Base-by-base conservation (phyloP, 768 basidiomycete genomes). In the Hysterangium stoloniferum region DNA sequence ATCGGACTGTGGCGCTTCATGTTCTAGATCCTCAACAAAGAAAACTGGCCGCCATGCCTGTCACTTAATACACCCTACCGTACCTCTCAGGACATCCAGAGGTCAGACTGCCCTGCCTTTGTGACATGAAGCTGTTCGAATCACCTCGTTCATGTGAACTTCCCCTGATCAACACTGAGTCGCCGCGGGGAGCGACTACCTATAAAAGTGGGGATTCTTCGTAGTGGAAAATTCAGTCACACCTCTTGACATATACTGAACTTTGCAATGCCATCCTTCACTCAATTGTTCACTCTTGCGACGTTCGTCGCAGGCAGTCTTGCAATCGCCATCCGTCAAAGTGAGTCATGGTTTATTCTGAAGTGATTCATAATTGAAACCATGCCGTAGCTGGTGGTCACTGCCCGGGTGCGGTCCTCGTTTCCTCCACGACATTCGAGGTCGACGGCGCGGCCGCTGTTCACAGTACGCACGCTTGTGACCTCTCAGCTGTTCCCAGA, bases 81-180 rank as follows among this genome's bases (percentile, higher is more conserved):
- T 48, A 48, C 33, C 47, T 48, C 35, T 20, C 35, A 48, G 33
- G 22, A 48, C 28, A 27, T 48, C 8, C 19, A 34, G 47, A 13
- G 25, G 27, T 19, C 12, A 17, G 24, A 34, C 13, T 32, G 35
- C 46, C 46, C 46, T 48, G 29, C 29, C 7, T 27, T 38, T 25
- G 17, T 24, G 32, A 32, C 33, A 41, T 41, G 20, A 22, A 41
- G 22, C 40, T 22, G 40, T 41, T 19, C 40, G 28, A 19, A 48
- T 36, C 34, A 15, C 9, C 25, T 28, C 19, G 33, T 38, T 38
- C 33, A 34, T 34, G 22, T 38, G 17, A 8, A 27, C 24, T 48
- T 19, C 8, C 46, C 47, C 34, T 35, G 35, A 4, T 41, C 17
- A 12, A 41, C n/a, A 41, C 15, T 34, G 34, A 7, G 13, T 36